Percentiles rank a stretch among this genome's conserved stretches.
phyloP scores from a whole-genome alignment of 805 yeast species.

The Wickerhamiella sergipiensis region DNA sequence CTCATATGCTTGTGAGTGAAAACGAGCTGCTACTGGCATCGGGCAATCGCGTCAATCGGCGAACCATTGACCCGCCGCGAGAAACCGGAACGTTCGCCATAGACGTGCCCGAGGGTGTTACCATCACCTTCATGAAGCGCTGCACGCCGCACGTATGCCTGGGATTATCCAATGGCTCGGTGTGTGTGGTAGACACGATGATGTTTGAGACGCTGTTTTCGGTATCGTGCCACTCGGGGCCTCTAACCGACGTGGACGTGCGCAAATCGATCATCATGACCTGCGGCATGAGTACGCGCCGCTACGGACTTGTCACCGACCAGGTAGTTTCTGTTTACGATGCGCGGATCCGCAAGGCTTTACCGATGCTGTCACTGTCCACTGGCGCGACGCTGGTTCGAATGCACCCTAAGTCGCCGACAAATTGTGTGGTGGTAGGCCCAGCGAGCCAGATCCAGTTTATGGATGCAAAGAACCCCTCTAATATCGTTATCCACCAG shows the following conservation, averaged over 20 bases:
- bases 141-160: conserved; percentile 23
- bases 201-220: conserved; percentile 21
- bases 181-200: conserved; percentile 26
- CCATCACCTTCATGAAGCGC: conserved; percentile 21
- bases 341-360: conserved; percentile 51
- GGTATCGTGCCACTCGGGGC: conserved; percentile 26
- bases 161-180: conserved; percentile 24
- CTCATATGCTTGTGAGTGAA: conserved; percentile 19
- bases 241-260: conserved; percentile 27
- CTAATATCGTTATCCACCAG: conserved; percentile 50
- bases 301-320: conserved; percentile 51
- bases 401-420: conserved; percentile 77
- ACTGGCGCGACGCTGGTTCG: conserved; percentile 78
- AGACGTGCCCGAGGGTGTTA: conserved; percentile 11
- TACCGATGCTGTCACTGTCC: conserved; percentile 75
- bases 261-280: conserved; percentile 35
- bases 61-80: conserved; percentile 23
- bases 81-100: conserved; percentile 23
- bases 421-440: conserved; percentile 61
- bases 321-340: conserved; percentile 78
- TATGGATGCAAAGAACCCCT: conserved; percentile 71
- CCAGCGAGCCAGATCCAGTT: conserved; percentile 72
- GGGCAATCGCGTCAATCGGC: conserved; percentile 21
- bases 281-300: conserved; percentile 57
- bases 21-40: conserved; percentile 25